Evolutionary conservation across 768 basidiomycete genomes (phyloP).

Genomic region (Pisolithus marmoratus): DNA sequence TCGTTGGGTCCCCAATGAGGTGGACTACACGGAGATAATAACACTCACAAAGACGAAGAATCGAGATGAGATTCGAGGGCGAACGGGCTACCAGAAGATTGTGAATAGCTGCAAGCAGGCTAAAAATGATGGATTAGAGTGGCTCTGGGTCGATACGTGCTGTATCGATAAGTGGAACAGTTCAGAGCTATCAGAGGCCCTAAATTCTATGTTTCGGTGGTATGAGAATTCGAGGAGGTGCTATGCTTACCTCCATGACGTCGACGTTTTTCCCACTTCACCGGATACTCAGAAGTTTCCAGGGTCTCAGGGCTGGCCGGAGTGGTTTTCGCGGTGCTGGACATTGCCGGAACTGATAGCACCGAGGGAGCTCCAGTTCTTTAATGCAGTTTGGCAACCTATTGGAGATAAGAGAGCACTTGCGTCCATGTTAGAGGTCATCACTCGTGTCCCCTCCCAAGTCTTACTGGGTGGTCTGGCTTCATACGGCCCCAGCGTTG

Average conservation of each 20-base stretch:
- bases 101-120: too few relatives aligned
- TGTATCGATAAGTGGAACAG: too few relatives aligned
- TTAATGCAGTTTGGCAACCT: conserved; percentile 10
- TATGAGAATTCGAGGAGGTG: too few relatives aligned
- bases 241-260: too few relatives aligned
- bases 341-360: conserved; percentile 9
- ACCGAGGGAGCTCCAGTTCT: conserved; percentile 11
- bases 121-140: too few relatives aligned
- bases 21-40: neutral
- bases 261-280: neutral
- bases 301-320: neutral
- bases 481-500: too few relatives aligned
- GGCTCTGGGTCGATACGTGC: too few relatives aligned
- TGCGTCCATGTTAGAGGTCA: neutral
- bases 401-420: conserved; percentile 1
- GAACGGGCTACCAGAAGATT: neutral
- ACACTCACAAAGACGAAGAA: neutral
- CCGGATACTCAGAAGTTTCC: neutral
- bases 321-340: conserved; percentile 16
- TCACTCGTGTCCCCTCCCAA: neutral
- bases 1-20: neutral
- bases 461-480: conserved; percentile 1
- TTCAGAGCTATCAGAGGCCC: too few relatives aligned
- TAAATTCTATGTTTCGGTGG: too few relatives aligned
- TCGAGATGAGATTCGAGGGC: neutral